Conservation (phyloP, 2,329 filamentous ascomycete species). For the Microthyrium microscopicum region DNA sequence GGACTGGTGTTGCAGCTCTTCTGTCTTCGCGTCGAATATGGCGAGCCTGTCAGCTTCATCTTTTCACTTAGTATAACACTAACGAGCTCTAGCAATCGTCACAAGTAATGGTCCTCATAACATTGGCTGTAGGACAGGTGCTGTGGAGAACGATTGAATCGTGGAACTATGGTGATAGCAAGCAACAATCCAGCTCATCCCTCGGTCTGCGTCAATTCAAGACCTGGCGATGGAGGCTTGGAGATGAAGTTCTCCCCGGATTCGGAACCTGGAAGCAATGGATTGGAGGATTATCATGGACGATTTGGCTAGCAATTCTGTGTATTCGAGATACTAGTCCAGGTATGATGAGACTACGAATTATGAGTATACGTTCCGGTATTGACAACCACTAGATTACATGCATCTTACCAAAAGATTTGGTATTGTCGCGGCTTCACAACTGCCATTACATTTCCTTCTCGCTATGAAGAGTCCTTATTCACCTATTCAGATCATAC, state of each 20-base stretch:
- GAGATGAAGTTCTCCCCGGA: slow-evolving; percentile 24
- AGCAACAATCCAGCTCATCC: too few relatives aligned
- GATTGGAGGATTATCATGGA: slow-evolving; percentile 31
- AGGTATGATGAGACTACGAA: slow-evolving; percentile 24
- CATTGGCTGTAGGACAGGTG: too few relatives aligned
- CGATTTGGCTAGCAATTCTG: slow-evolving; percentile 34
- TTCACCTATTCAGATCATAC: slow-evolving; percentile 34
- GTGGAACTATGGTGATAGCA: too few relatives aligned
- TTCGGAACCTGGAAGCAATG: slow-evolving; percentile 37
- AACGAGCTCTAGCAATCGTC: too few relatives aligned
- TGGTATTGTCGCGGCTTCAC: slow-evolving; percentile 41
- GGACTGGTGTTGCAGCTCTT: too few relatives aligned
- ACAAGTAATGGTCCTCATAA: too few relatives aligned
- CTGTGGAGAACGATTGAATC: too few relatives aligned
- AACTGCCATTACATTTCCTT: slow-evolving; percentile 42
- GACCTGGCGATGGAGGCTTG: slow-evolving; percentile 29
- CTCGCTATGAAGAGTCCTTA: slow-evolving; percentile 35
- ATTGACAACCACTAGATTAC: slow-evolving; percentile 30
- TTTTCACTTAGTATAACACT: too few relatives aligned
- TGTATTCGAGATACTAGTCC: slow-evolving; percentile 34
- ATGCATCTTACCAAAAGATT: slow-evolving; percentile 47
- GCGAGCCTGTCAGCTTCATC: too few relatives aligned
- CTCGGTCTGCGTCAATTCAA: too few relatives aligned
- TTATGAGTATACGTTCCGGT: not conserved
- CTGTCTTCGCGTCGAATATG: too few relatives aligned